Base-by-base conservation (phyloP, 345 rosid species). In the Alliaria petiolata region DNA sequence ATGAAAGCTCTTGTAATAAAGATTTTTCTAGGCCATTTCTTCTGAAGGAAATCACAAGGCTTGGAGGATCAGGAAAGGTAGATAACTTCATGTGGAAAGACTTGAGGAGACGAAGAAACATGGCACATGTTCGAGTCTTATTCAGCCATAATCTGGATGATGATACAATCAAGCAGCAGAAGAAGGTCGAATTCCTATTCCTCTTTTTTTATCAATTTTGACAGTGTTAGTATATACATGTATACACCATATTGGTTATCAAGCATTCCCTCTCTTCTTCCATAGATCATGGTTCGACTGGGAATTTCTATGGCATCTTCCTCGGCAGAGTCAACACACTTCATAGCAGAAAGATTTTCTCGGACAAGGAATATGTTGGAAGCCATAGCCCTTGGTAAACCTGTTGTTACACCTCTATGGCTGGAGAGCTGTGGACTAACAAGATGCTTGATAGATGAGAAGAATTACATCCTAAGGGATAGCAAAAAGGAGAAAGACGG, bases 351-450 rank as follows among this genome's bases (percentile, higher is more conserved):
- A 60, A 78, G 70, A 67, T 91, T 85, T 81, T 77, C 68, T 44
- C 89, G 90, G 54, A 91, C 95, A 68, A 81, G 85, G 78, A 89
- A 91, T 77, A 89, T 89, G 97, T 70, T 91, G 79, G 93, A 91
- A 80, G 74, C 87, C 50, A 91, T 91, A 74, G 89, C 91, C 74
- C 78, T 72, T 39, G 97, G 89, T 33, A 89, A 87, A 76, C 84
- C 81, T 77, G 85, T 89, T 75, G 93, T 91, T 62, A 89, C 91
- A 50, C 88, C 78, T 78, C 71, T 82, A 67, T 89, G 93, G 97
- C 85, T 91, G 14, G 89, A 87, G 76, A 81, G 85, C 73, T 85
- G 88, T 36, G 84, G 79, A 30, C 81, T 79, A 78, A 87, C 84
- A 62, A 76, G 83, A 74, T 89, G 84, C 58, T 78, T 89, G 65